Conservation (phyloP, 2,329 filamentous ascomycete species). For the Ophiostoma sp. region DNA sequence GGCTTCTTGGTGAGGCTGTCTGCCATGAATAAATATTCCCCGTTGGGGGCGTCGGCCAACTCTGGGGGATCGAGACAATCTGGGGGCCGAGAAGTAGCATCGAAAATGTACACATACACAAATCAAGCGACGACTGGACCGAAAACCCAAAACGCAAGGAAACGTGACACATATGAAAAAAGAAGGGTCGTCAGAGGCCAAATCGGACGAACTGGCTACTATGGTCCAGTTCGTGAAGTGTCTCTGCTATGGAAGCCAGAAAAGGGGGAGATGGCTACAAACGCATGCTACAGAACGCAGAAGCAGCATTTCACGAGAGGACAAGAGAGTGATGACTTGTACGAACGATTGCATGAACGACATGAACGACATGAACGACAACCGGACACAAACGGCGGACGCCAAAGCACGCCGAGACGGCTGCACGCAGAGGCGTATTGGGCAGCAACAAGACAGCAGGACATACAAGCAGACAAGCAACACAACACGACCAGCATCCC, state of each 20-base stretch:
- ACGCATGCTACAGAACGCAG: neutral
- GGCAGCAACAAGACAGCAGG: neutral
- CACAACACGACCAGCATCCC: neutral
- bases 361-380: neutral
- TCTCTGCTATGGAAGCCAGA: neutral
- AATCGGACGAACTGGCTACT: conserved; percentile 17
- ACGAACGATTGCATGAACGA: neutral
- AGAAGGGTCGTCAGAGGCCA: neutral
- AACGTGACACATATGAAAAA: neutral
- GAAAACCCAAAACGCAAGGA: neutral
- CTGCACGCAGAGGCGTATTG: neutral
- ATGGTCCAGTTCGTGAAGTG: conserved; percentile 4
- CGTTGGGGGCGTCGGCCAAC: neutral
- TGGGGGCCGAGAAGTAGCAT: neutral
- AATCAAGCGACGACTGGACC: neutral
- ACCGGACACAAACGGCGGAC: neutral
- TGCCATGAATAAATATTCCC: neutral
- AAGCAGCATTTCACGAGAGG: neutral
- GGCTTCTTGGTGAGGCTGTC: neutral
- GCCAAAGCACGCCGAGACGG: neutral
- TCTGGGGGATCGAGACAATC: neutral
- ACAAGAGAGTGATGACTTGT: neutral
- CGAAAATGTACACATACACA: neutral
- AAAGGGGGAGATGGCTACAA: neutral
- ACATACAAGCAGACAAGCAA: neutral